Conservation (phyloP, 352 stramenopile genomes). For the Globisporangium nodosum region DNA sequence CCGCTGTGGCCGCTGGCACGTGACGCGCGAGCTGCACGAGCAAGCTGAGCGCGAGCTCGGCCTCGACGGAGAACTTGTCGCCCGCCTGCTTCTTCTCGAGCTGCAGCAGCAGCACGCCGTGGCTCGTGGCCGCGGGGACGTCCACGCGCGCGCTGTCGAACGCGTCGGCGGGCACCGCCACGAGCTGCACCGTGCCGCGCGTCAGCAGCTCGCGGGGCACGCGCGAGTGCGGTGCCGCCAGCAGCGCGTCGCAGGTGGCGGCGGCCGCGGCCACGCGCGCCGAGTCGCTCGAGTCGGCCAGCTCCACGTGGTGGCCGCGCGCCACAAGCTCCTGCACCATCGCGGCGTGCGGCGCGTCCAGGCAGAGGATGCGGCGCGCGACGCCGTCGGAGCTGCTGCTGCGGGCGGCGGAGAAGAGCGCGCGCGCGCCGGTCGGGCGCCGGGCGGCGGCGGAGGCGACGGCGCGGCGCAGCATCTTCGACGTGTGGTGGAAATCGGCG, state of each 20-base stretch:
- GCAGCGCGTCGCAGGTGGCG: constrained; percentile 53
- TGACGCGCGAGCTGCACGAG: constrained; percentile 60
- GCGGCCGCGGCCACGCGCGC: constrained; percentile 20
- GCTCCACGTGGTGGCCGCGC: constrained; percentile 58
- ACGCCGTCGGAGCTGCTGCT: neutral
- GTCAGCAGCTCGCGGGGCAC: constrained; percentile 39
- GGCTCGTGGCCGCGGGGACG: constrained; percentile 69
- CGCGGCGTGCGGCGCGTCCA: constrained; percentile 45
- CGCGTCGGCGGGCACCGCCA: constrained; percentile 44
- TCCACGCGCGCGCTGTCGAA: constrained; percentile 66
- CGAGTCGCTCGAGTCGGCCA: constrained; percentile 27
- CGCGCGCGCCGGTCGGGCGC: neutral
- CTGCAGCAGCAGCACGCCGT: constrained; percentile 70
- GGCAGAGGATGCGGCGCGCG: constrained; percentile 46
- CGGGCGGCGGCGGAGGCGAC: too few species aligned
- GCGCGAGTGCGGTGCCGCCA: constrained; percentile 45
- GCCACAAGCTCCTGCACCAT: constrained; percentile 69
- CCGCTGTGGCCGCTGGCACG: constrained; percentile 44
- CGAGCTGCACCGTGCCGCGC: constrained; percentile 38
- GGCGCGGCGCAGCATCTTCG: neutral
- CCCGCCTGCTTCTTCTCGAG: constrained; percentile 68
- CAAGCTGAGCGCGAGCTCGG: constrained; percentile 58
- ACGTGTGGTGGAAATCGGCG: neutral
- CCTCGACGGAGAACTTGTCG: constrained; percentile 70
- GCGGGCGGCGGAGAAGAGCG: constrained; percentile 12